Evolutionary conservation across 495 filamentous ascomycete genomes (phyloP), one percentile per base, ranked within the genome.

Genomic region (Talaromyces ruber): DNA sequence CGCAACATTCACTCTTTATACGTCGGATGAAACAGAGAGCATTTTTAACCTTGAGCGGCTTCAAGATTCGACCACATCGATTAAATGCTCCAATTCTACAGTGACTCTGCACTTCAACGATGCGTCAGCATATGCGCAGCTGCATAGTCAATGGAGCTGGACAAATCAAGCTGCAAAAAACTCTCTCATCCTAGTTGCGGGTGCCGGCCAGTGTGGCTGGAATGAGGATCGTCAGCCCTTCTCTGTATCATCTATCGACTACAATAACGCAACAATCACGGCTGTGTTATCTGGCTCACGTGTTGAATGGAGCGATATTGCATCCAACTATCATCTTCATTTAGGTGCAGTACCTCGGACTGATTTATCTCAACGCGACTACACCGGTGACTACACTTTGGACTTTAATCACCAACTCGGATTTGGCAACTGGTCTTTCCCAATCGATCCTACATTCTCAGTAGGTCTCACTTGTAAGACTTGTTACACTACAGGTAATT

Each of bases 131-230:
- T 76, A 71, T 50, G 50, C 28, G 1, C 73, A 74, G 60, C 66
- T 70, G 12, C 66, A 72, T 58, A 28, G 53, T 9, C 62, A 64
- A 37, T 79, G 76, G 74, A 58, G 70, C 60, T 79, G 76, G 76
- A 66, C 75, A 18, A 78, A 79, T 53, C 72, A 69, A 9, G 64
- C 59, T 9, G 68, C 70, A 43, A 65, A 74, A 47, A 67, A 67
- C 50, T 70, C 64, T n/a, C 70, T 79, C 28, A 54, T 78, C 2
- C 63, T 78, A 51, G 70, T 77, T 21, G 73, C 75, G n/a, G 75
- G 73, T 18, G 59, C 55, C 18, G 68, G 66, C 18, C 67, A 76
- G 45, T 79, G 76, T 60, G 68, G 70, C 8, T 71, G 68, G 65
- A 76, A 76, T 62, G 47, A 64, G 3, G 53, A 67, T 45, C 39